Conservation (phyloP, 1,284 basidiomycete species). For the Leccinum cinnamomeum region DNA sequence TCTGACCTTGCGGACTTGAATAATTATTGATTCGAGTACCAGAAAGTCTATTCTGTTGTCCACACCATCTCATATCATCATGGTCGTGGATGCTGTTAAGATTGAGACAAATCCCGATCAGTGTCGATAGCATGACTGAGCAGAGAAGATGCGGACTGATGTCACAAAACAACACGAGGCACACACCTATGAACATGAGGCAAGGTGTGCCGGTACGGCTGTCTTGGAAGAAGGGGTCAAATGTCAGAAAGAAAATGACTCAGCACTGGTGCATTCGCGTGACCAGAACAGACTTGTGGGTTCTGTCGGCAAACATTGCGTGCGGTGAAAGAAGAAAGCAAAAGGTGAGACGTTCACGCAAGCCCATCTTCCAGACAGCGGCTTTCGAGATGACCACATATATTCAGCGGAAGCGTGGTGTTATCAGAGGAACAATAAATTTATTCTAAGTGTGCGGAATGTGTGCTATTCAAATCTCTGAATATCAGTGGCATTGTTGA, state of each 20-base stretch:
- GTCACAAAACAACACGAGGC: slow-evolving; percentile 6
- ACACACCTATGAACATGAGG: slow-evolving; percentile 11
- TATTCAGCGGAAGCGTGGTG: neutral
- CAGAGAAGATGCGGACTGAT: neutral
- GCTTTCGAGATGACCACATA: neutral
- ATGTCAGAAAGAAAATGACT: slow-evolving; percentile 1
- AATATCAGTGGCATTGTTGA: neutral
- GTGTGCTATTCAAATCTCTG: neutral
- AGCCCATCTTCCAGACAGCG: neutral
- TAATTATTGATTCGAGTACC: neutral
- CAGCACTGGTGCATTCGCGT: neutral
- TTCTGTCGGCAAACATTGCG: neutral
- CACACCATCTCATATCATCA: neutral
- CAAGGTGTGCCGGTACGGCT: neutral
- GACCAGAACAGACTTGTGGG: neutral
- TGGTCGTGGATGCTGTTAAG: neutral
- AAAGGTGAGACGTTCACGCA: neutral
- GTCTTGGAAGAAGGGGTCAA: neutral
- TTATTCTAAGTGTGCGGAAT: neutral
- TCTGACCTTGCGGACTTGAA: neutral
- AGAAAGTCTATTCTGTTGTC: neutral
- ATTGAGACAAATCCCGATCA: neutral
- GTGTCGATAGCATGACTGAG: neutral
- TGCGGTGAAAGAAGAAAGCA: neutral
- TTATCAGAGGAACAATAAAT: neutral